Evolutionary conservation across 78 protist genomes (phyloP), one percentile per base, ranked within the genome.

Genomic region (Dictyostelium citrinum): DNA sequence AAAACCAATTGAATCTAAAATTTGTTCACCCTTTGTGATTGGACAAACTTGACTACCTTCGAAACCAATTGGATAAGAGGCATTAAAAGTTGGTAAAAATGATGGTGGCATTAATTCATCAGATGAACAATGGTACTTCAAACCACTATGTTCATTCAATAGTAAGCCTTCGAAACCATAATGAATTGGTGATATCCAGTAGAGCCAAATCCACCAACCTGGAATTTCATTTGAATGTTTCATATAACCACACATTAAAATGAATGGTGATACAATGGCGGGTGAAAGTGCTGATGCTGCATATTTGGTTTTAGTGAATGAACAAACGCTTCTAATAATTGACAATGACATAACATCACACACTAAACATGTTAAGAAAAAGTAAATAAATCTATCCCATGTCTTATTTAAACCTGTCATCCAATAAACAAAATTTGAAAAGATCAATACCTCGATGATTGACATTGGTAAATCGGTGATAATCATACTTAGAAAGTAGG

Each of bases 181-280:
- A 29, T 92, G 91, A 43, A 76, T 41, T 6, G 90, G 90, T 29
- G 96, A 84, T 20, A 83, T 83, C 96, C 96, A 92, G 24, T 92
- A 92, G 1, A 61, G 11, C 91, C 91, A 92, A 2, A 64, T 27
- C 90, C 90, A 92, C 60, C 80, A 82, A 35, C 45, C 22, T 75
- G 95, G 95, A 46, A 90, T 90, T 39, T 67, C n/a, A 24, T 37
- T 55, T 0, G 45, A 9, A 14, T 51, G 27, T 16, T 45, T 43
- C 41, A 90, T 60, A 75, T 46, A 90, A 8, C 95, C 95, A 41
- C 82, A 37, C 43, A 81, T 81, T 37, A 90, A 27, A 22, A 90
- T 6, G 58, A 78, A 71, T 41, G 90, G 88, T 8, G 82, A 24
- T 4, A 90, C 29, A 35, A 81, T 20, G 0, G 29, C 82, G 0